phyloP scores from a whole-genome alignment of 257 asterid genomes.

The Anisodus tanguticus region DNA sequence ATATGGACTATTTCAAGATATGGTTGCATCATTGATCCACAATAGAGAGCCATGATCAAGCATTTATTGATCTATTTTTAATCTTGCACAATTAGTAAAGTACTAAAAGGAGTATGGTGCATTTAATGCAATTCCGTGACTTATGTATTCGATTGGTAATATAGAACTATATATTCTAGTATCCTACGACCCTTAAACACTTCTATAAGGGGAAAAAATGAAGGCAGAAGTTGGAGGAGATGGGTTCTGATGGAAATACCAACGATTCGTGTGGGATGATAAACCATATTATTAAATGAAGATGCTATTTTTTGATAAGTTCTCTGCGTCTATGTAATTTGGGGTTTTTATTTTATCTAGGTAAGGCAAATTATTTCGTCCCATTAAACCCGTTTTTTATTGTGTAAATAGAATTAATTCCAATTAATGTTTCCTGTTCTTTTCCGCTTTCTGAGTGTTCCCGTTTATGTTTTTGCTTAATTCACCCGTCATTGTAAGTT shows the following conservation, averaged over 20 bases:
- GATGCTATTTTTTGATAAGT: constrained; percentile 6
- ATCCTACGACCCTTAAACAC: not conserved
- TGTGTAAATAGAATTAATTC: too few species aligned
- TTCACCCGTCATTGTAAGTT: not conserved
- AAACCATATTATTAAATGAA: constrained; percentile 14
- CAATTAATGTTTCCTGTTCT: too few species aligned
- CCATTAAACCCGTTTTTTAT: not conserved
- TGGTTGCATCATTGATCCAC: constrained; percentile 31
- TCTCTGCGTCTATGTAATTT: constrained; percentile 26
- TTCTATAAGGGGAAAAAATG: not conserved
- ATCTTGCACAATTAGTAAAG: not conserved
- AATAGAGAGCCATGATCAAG: constrained; percentile 26
- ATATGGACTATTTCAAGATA: constrained; percentile 36
- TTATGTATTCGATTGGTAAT: not conserved
- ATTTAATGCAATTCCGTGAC: constrained; percentile 33
- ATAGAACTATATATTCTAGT: constrained; percentile 18
- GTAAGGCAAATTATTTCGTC: not conserved
- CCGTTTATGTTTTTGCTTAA: not conserved
- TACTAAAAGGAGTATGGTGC: constrained; percentile 30
- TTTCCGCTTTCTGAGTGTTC: too few species aligned
- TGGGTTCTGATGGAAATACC: constrained; percentile 1
- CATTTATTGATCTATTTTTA: not conserved
- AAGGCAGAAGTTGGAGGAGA: not conserved
- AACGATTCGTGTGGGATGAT: constrained; percentile 18
- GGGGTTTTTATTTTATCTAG: not conserved